Evolutionary conservation across 2,329 filamentous ascomycete species (phyloP), one percentile per base, ranked within the genome.

Genomic region (Acarospora socialis): DNA sequence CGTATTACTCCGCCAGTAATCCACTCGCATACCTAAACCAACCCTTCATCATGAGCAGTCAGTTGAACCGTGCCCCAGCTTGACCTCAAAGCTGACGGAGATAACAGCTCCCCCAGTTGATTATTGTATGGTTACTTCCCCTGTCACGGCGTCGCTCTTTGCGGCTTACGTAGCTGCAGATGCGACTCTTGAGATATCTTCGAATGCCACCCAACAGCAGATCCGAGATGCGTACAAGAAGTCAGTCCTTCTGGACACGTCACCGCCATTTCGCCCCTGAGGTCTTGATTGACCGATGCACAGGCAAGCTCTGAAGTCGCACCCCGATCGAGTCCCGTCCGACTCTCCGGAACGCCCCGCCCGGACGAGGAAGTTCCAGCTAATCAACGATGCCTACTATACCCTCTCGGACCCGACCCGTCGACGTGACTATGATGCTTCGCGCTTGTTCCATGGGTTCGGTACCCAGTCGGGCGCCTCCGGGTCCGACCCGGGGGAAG

Each of bases 151-250:
- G 21, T n/a, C 20, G 33, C 10, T 20, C 2, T 18, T 23, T 21
- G 10, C 19, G 15, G 5, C 13, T 16, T 29, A 18, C 14, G 13
- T 7, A 5, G 12, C 5, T 15, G 12, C 42, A 86, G 81, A 87
- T 59, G 73, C 69, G 30, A 69, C 80, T 42, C 74, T 93, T 30
- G 78, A 78, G 41, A 57, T 93, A 38, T 53, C 75, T 31, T 69
- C 81, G 21, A 77, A 68, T 44, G 84, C 87, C 20, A 79, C 74
- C 0, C 72, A 76, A 37, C 74, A 84, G 48, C 80, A 95, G 53
- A 77, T 98, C 51, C 80, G 87, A 46, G 80, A 82, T 65, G 90
- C 86, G 30, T 98, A 95, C 66, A 98, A 98, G 55, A 78, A 79
- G 78, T 81, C n/a, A n/a, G n/a, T n/a, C n/a, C n/a, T n/a, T n/a